Base-by-base conservation (phyloP, 2,329 filamentous ascomycete genomes). In the Rhytidhysteron rufulum region DNA sequence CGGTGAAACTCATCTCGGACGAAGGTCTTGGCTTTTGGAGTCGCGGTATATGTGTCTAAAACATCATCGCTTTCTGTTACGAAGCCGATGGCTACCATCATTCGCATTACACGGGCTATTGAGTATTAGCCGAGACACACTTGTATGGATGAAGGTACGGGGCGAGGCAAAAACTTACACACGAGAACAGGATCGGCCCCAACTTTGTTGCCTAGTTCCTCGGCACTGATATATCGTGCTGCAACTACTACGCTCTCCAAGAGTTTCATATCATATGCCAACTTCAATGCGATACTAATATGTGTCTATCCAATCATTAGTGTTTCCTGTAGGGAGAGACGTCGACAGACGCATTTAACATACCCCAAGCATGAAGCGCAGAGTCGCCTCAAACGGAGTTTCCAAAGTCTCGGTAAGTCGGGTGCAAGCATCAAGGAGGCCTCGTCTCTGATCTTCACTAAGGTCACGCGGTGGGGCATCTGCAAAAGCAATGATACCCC, bases 241-340 rank as follows among this genome's bases (percentile, higher is more conserved):
- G 49, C 32, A 3, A 37, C 44, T 10, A 53, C 24, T 2, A 42
- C 43, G 10, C 49, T 40, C 25, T 53, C 49, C 13, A 45, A 19
- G 5, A 51, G 48, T 15, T 47, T 41, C 25, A 54, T 36, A 21
- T 53, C 46, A 16, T 51, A 24, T 13, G 25, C 49, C 6, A 54
- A 20, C 15, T 41, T 36, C 21, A 49, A 38, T 1, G 33, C 45
- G 1, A 49, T 37, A 4, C 42, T 36, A 19, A 48, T 43, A 27
- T 46, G 24, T 4, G 10, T 25, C 39, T 41, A 13, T 31, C 24
- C 4, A 21, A 19, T 15, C 21, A 11, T 31, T n/a, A 31, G 25
- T 37, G 17, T 7, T 31, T 11, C 25, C 9, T 22, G n/a, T n/a
- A 20, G 21, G 17, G 13, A 19, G 18, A 27, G 22, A 4, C 8